phyloP scores from a whole-genome alignment of 768 basidiomycete genomes.

The Boletus eberwhitei region DNA sequence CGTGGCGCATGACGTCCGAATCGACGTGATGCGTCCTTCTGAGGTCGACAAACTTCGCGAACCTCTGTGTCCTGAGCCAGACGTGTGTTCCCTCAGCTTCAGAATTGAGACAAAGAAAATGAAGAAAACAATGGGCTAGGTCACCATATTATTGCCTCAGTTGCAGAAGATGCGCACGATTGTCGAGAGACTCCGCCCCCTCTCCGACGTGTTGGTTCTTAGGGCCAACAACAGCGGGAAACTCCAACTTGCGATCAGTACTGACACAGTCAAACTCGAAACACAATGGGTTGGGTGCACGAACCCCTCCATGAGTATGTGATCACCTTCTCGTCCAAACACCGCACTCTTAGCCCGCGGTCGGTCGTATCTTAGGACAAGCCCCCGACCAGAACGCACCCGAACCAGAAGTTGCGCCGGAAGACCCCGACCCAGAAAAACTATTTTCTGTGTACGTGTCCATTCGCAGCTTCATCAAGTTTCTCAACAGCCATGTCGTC shows the following conservation, averaged over 20 bases:
- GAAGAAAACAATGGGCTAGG: constrained; percentile 38
- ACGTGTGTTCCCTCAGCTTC: constrained; percentile 47
- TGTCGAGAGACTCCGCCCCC: constrained; percentile 66
- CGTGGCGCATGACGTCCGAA: constrained; percentile 77
- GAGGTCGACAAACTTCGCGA: constrained; percentile 74
- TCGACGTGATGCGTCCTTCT: constrained; percentile 72
- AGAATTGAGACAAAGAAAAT: neutral
- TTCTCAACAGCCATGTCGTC: constrained; percentile 75
- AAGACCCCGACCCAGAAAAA: constrained; percentile 50
- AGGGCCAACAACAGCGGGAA: constrained; percentile 64
- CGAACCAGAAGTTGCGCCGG: constrained; percentile 30
- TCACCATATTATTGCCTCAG: constrained; percentile 75
- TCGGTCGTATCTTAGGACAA: constrained; percentile 17
- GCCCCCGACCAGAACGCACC: constrained; percentile 31
- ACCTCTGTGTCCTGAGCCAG: constrained; percentile 82
- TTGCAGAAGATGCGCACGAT: constrained; percentile 75
- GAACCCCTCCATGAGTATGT: constrained; percentile 55
- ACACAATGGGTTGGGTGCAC: constrained; percentile 76
- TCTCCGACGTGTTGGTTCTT: constrained; percentile 67
- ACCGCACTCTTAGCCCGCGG: neutral
- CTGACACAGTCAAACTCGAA: constrained; percentile 73
- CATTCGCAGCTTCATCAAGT: constrained; percentile 73
- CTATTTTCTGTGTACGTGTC: constrained; percentile 68
- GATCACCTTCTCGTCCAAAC: neutral
- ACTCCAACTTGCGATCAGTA: constrained; percentile 51